Evolutionary conservation across 164 flowering plant species (phyloP), one percentile per base, ranked within the genome.

Genomic region (Chloranthus sessilifolius): DNA sequence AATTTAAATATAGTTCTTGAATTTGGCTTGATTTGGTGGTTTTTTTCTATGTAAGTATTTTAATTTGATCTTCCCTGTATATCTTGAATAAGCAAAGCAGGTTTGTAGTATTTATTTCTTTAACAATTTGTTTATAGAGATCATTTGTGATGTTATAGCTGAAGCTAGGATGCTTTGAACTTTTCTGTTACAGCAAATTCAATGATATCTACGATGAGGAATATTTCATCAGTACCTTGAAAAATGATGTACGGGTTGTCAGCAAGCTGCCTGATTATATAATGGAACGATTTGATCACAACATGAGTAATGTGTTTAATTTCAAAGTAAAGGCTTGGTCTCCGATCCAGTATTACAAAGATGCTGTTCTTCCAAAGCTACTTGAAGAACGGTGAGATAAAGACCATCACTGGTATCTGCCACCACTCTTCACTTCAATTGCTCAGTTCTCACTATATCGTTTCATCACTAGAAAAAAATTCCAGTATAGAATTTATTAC

Each of bases 281-380:
- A 39, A 85, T 90, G 98, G 95, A 85, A 50, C 71, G 98, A 22
- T 87, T 72, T 80, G 95, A 75, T 65, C 52, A 65, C 67, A 85
- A 90, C 56, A 60, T 85, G 83, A 81, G 67, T 74, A 85, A 85
- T 65, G 84, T 87, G 29, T 56, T 53, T 67, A 90, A 87, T 76
- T 87, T 90, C 75, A 76, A 75, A 67, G 56, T 90, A 26, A 86
- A 86, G 70, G 99, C 99, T 19, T 81, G 85, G 95, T 59, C 99
- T 35, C 52, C 97, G n/a, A 60, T 87, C 53, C 65, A 63, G 19
- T 89, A 71, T 65, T 94, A 94, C 64, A 67, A 43, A 68, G 97
- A 84, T 45, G 61, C 57, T 7, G 85, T 94, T 39, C 90, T 86
- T 27, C 99, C 99, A 22, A 81, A 56, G 69, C 67, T 94, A 27